phyloP scores from a whole-genome alignment of 192 early-diverging fungal species.

The Hyaloraphidium curvatum region DNA sequence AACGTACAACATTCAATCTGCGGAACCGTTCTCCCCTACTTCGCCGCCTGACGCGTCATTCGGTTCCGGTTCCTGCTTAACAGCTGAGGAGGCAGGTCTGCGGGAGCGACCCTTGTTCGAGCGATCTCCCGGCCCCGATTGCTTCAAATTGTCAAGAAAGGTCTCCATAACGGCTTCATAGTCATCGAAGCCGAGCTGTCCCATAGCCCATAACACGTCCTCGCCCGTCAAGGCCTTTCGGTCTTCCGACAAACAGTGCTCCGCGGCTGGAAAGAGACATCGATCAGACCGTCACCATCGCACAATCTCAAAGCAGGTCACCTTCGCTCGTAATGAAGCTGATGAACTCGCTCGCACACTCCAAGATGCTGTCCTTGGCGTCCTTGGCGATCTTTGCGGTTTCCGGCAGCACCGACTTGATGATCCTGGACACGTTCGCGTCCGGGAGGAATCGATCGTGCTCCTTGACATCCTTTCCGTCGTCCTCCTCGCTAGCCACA shows the following conservation, averaged over 20 bases:
- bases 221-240: conserved; percentile 97
- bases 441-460: conserved; percentile 93
- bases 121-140: too few species aligned
- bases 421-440: conserved; percentile 85
- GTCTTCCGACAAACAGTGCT: conserved; percentile 84
- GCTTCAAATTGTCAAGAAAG: too few species aligned
- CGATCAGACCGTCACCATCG: background rate
- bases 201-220: conserved; percentile 95
- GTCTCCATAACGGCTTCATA: conserved; percentile 78
- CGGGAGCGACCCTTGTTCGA: too few species aligned
- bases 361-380: conserved; percentile 88
- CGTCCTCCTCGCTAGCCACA: too few species aligned
- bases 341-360: conserved; percentile 98
- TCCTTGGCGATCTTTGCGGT: conserved; percentile 98
- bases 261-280: conserved; percentile 43
- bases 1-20: too few species aligned
- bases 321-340: conserved; percentile 94
- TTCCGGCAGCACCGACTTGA: conserved; percentile 90
- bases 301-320: conserved; percentile 5
- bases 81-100: too few species aligned
- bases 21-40: too few species aligned
- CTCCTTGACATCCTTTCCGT: conserved; percentile 64
- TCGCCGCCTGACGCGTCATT: too few species aligned
- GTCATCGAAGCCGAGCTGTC: conserved; percentile 93
- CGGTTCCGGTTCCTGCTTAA: too few species aligned